Evolutionary conservation across 768 basidiomycete genomes (phyloP).

Genomic region (Dioszegia aurantiaca): DNA sequence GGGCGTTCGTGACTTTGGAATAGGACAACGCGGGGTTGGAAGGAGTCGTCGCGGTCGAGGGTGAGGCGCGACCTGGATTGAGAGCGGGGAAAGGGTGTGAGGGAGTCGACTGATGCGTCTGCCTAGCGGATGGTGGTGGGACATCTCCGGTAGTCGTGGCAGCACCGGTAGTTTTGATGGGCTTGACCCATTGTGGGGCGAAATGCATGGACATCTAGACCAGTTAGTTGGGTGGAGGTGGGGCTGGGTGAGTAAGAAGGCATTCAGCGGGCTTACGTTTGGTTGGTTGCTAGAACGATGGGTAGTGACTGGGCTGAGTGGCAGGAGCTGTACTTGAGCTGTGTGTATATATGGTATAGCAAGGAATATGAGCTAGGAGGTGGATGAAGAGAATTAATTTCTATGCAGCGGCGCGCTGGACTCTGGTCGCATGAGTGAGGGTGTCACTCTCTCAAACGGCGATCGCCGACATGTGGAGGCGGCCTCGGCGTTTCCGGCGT

Average conservation of each 20-base stretch:
- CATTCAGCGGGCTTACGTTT: too few species aligned
- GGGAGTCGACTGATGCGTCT: slow-evolving; percentile 4
- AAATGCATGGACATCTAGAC: slow-evolving; percentile 52
- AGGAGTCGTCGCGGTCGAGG: slow-evolving; percentile 13
- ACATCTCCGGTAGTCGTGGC: slow-evolving; percentile 20
- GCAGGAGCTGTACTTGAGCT: too few species aligned
- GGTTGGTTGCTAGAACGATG: too few species aligned
- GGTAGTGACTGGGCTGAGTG: too few species aligned
- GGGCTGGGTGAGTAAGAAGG: too few species aligned
- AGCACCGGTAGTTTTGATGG: slow-evolving; percentile 45
- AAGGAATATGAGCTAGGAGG: too few species aligned
- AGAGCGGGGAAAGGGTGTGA: slow-evolving; percentile 35
- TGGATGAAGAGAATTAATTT: too few species aligned
- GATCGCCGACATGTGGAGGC: too few species aligned
- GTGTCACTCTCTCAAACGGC: too few species aligned
- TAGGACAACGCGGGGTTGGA: slow-evolving; percentile 34
- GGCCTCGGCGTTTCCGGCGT: neutral
- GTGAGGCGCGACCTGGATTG: slow-evolving; percentile 18
- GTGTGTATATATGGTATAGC: too few species aligned
- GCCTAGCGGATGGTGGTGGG: slow-evolving; percentile 14
- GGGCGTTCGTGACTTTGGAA: slow-evolving; percentile 39
- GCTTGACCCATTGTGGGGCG: slow-evolving; percentile 52
- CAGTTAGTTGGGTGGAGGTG: neutral
- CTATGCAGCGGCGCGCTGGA: too few species aligned
- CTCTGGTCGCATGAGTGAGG: too few species aligned